Conservation (phyloP, 768 basidiomycete genomes). For the Rhizopogon sp. region DNA sequence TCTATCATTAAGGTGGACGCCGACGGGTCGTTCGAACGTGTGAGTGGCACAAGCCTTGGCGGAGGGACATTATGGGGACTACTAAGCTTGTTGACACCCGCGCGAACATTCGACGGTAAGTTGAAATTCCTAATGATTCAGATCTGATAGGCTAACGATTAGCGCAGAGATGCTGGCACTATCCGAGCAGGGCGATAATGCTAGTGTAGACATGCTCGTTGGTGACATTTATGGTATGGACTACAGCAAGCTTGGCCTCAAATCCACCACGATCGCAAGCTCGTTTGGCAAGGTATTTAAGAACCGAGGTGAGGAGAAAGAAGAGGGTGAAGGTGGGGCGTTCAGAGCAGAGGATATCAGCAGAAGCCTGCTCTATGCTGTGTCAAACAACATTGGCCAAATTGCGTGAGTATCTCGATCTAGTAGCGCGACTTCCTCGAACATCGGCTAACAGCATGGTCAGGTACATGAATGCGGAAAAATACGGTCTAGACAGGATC, state of each 20-base stretch:
- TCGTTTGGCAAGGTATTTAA: slow-evolving; percentile 99
- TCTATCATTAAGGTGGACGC: slow-evolving; percentile 97
- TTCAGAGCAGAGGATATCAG: slow-evolving; percentile 94
- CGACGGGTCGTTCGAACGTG: slow-evolving; percentile 92
- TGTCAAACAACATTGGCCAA: slow-evolving; percentile 99
- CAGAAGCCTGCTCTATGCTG: slow-evolving; percentile 88
- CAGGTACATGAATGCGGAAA: slow-evolving; percentile 97
- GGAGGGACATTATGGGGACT: slow-evolving; percentile 98
- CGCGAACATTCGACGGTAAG: slow-evolving; percentile 92
- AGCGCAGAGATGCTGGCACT: slow-evolving; percentile 88
- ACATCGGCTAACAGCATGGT: slow-evolving; percentile 10
- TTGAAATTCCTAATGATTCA: slow-evolving; percentile 7
- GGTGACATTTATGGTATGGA: slow-evolving; percentile 99
- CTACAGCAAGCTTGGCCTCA: slow-evolving; percentile 90
- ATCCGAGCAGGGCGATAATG: slow-evolving; percentile 92
- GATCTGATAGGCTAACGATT: slow-evolving; percentile 5
- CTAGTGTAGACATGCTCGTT: slow-evolving; percentile 95
- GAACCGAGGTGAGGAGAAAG: slow-evolving; percentile 52
- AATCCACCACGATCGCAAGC: slow-evolving; percentile 97
- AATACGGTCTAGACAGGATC: slow-evolving; percentile 92
- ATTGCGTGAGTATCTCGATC: slow-evolving; percentile 76
- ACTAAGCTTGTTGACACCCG: slow-evolving; percentile 90
- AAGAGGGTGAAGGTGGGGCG: slow-evolving; percentile 48
- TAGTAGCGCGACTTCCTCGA: slow-evolving; percentile 1
- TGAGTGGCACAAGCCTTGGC: slow-evolving; percentile 94